Base-by-base conservation (phyloP, 176 grass and related monocot genomes). In the Oryza brachyantha region DNA sequence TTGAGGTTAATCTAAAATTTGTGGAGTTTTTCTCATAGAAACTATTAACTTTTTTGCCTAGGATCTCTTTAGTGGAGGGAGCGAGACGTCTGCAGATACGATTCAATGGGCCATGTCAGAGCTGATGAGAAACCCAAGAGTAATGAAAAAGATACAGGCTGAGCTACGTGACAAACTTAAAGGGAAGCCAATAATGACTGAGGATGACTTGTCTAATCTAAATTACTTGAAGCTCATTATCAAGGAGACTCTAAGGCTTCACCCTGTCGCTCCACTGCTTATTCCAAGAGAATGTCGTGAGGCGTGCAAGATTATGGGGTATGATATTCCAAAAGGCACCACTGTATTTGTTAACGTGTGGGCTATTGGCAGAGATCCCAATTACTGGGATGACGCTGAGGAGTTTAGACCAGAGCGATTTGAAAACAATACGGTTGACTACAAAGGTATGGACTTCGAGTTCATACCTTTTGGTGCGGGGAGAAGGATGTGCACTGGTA, bases 31-130 rank as follows among this genome's bases (percentile, higher is more conserved):
- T 55, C 7, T 3, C 17, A n/a, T n/a, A n/a, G n/a, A n/a, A n/a
- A n/a, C n/a, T n/a, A n/a, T n/a, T n/a, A n/a, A n/a, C n/a, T n/a
- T n/a, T n/a, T n/a, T n/a, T n/a, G n/a, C n/a, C n/a, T n/a, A 55
- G 50, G 50, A 55, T 55, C 50, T 55, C 21, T 55, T 55, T 22
- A 39, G 27, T 32, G 74, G 58, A 1, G 74, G 59, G 26, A 77
- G 74, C 0, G 74, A 77, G 10, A 77, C 74, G 1, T 77, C 74
- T 0, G 25, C 74, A 0, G 64, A 25, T 1, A 22, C 17, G 0
- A 38, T 77, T 6, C 59, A 77, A 32, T 77, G 60, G 74, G 74
- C 74, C 31, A 79, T 79, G 64, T 68, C 76, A 0, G 45, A 79
- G 22, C 64, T 79, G 2, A 39, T 68, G 32, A 68, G 29, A 9